Evolutionary conservation across 2,329 filamentous ascomycete genomes (phyloP).

Genomic region (Herpotrichia juniperi): DNA sequence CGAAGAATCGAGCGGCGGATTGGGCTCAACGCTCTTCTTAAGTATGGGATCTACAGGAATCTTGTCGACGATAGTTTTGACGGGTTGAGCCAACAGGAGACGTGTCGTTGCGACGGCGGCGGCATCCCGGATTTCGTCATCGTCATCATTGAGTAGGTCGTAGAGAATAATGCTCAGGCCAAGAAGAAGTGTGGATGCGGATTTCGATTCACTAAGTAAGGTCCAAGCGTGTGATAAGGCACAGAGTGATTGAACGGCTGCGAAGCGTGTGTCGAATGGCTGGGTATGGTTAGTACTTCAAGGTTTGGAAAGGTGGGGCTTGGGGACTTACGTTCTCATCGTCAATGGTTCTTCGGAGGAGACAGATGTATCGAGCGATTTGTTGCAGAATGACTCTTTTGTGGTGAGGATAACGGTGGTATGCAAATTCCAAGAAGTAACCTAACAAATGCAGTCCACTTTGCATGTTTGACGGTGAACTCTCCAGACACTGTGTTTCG

Average conservation of each 20-base stretch:
- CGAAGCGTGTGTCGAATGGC: constrained; percentile 70
- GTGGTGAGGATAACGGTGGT: constrained; percentile 12
- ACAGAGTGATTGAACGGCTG: constrained; percentile 62
- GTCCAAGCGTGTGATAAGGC: constrained; percentile 46
- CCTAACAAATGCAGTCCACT: constrained; percentile 37
- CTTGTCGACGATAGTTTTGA: too few species aligned
- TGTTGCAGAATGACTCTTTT: constrained; percentile 8
- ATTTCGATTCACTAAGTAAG: constrained; percentile 5
- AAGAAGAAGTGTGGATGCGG: constrained; percentile 22
- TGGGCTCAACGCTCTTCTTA: too few species aligned
- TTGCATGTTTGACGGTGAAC: constrained; percentile 38
- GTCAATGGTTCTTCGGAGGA: constrained; percentile 35
- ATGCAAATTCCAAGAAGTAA: constrained; percentile 39
- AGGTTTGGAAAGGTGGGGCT: background rate
- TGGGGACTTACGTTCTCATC: constrained; percentile 33
- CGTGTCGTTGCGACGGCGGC: constrained; percentile 60
- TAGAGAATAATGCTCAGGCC: constrained; percentile 53
- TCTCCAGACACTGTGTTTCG: constrained; percentile 31
- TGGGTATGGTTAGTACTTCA: constrained; percentile 30
- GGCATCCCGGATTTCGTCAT: constrained; percentile 80
- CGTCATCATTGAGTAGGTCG: constrained; percentile 73
- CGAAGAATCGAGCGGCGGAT: background rate
- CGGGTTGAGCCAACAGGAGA: constrained; percentile 48
- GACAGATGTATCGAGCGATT: constrained; percentile 32
- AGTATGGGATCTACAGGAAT: too few species aligned